These are phyloP conservation scores for Apiospora phragmitis DNA, from an alignment of 2,329 filamentous ascomycete species.

Conservation along the genomic window DNA sequence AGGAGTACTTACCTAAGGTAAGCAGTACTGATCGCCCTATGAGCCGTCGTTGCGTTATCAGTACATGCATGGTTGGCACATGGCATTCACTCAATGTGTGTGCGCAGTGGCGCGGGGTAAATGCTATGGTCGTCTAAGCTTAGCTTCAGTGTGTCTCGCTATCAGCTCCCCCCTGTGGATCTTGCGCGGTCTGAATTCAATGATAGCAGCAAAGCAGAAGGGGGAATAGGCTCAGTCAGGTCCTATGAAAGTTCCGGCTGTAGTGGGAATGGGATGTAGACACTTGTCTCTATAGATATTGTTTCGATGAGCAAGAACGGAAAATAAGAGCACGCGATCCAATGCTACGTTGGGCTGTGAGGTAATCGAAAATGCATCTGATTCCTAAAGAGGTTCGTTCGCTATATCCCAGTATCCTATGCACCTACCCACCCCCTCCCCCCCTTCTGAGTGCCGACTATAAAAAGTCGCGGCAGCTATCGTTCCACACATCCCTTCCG, in stretches of 20 bases:
- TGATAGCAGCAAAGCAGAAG: neutral
- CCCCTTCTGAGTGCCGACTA: neutral
- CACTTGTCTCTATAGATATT: neutral
- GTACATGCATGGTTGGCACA: conserved; percentile 4
- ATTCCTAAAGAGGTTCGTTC: conserved; percentile 33
- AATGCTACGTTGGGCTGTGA: neutral
- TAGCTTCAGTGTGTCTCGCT: neutral
- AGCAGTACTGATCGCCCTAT: neutral
- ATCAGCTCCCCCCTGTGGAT: neutral
- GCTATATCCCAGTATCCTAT: neutral
- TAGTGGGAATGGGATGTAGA: neutral
- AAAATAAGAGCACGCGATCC: neutral
- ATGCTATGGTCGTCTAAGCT: conserved; percentile 1
- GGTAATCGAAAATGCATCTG: conserved; percentile 30
- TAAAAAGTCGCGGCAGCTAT: neutral
- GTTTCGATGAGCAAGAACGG: neutral
- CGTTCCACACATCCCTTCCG: neutral
- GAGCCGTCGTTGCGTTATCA: conserved; percentile 8
- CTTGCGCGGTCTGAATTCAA: neutral
- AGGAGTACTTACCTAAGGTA: conserved; percentile 1
- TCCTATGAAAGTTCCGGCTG: neutral
- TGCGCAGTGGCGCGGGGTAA: neutral
- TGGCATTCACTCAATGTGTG: conserved; percentile 5
- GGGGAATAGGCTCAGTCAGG: neutral
- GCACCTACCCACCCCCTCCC: conserved; percentile 16